Conservation (phyloP, 2,329 filamentous ascomycete species). For the Aspergillus jensenii region DNA sequence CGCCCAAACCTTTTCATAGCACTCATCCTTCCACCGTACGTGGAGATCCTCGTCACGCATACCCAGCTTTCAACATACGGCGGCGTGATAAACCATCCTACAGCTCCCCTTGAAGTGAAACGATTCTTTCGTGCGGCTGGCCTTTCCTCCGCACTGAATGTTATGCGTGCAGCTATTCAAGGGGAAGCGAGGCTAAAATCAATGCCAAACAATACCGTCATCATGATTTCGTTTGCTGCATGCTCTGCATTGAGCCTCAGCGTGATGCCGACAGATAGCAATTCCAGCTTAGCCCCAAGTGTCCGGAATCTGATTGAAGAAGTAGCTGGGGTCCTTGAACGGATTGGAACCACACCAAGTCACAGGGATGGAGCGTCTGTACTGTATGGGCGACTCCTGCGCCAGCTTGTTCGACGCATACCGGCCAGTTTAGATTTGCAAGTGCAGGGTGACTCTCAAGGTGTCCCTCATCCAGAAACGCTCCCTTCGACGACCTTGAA, state of each 20-base stretch:
- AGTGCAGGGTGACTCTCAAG: slow-evolving; percentile 11
- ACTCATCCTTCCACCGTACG: slow-evolving; percentile 63
- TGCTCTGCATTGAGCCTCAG: slow-evolving; percentile 68
- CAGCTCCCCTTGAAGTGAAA: slow-evolving; percentile 67
- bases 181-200: slow-evolving; percentile 68
- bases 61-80: slow-evolving; percentile 73
- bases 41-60: slow-evolving; percentile 72
- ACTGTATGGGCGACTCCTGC: slow-evolving; percentile 57
- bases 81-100: slow-evolving; percentile 72
- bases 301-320: slow-evolving; percentile 67
- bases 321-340: slow-evolving; percentile 66
- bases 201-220: slow-evolving; percentile 76
- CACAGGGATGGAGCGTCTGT: slow-evolving; percentile 68
- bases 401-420: slow-evolving; percentile 47
- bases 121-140: slow-evolving; percentile 72
- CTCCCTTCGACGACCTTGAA: slow-evolving; percentile 13
- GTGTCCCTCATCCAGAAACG: slow-evolving; percentile 11
- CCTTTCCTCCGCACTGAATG: slow-evolving; percentile 70
- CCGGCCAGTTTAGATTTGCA: slow-evolving; percentile 22
- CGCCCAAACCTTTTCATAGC: slow-evolving; percentile 36
- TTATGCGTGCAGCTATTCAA: slow-evolving; percentile 71
- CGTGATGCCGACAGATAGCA: slow-evolving; percentile 56
- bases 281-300: slow-evolving; percentile 60
- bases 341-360: slow-evolving; percentile 64
- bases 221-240: slow-evolving; percentile 75